Base-by-base conservation (phyloP, 192 early-diverging fungal genomes). In the Coemansia sp. region DNA sequence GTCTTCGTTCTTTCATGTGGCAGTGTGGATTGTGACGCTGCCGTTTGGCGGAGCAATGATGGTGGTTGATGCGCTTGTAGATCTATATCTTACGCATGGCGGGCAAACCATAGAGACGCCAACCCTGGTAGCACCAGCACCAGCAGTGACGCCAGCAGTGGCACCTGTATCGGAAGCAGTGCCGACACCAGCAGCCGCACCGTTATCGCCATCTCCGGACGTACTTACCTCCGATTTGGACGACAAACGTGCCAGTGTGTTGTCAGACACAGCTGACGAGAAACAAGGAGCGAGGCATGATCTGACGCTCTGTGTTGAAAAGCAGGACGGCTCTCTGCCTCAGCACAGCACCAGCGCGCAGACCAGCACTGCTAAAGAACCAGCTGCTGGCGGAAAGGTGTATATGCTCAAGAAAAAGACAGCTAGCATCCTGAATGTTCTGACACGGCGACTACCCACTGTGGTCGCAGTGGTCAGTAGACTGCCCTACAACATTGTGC, bases 401-500 rank as follows among this genome's bases (percentile, higher is more conserved):
- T 11, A 54, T 22, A 19, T 7, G 51, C 51, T 54, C 61, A 61
- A 39, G 16, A 38, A 17, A 55, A 5, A 12, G 22, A 22, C 46
- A 58, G 32, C 20, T 42, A 19, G 41, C 42, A 41, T 54, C 12
- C 17, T 64, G 50, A 2, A n/a, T n/a, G 8, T 57, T 19, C 41
- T 53, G 25, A 50, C 62, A 25, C 41, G 59, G 43, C 71, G 72
- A 32, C 68, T 86, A 8, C 90, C 89, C 6, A 87, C 87, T 2
- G 64, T 90, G 1, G 64, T 43, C 2, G 74, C 81, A 19, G 85
- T 86, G 13, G 45, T 75, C n/a, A 67, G 65, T 42, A 84, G 93
- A 6, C 86, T 95, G 70, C 94, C 94, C 1, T 94, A 89, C 84
- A 69, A 74, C 5, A 86, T 96, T 17, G 71, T 92, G 11, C 90